These are phyloP conservation scores for Colletotrichum agaves DNA, from an alignment of 2,329 filamentous ascomycete genomes.

Conservation along the genomic window DNA sequence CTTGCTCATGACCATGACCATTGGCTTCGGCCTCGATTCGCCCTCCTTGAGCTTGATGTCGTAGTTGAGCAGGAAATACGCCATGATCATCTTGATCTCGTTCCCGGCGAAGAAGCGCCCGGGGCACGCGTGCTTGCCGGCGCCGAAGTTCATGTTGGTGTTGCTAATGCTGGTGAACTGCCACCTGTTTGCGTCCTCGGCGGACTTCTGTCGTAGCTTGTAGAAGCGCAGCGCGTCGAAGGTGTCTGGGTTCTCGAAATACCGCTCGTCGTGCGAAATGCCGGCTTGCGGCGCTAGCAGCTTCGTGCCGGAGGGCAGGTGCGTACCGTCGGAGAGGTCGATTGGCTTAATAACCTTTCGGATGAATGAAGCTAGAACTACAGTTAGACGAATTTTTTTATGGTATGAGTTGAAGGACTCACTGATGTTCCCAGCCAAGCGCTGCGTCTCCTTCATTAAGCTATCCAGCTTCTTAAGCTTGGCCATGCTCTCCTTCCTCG, in stretches of 20 bases:
- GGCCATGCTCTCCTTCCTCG: slow-evolving; percentile 54
- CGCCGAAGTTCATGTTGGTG: slow-evolving; percentile 58
- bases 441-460: slow-evolving; percentile 58
- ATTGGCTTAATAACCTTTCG: slow-evolving; percentile 59
- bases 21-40: slow-evolving; percentile 51
- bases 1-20: slow-evolving; percentile 54
- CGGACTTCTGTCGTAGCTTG: slow-evolving; percentile 52
- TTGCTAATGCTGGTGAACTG: slow-evolving; percentile 56
- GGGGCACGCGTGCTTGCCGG: slow-evolving; percentile 59
- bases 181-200: slow-evolving; percentile 51
- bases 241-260: slow-evolving; percentile 52
- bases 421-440: slow-evolving; percentile 56
- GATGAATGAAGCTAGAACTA: slow-evolving; percentile 53
- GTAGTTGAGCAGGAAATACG: slow-evolving; percentile 55
- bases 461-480: slow-evolving; percentile 60
- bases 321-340: slow-evolving; percentile 56
- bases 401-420: slow-evolving; percentile 38
- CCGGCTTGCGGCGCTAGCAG: slow-evolving; percentile 54
- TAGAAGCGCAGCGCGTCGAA: slow-evolving; percentile 64
- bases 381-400: slow-evolving; percentile 36
- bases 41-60: slow-evolving; percentile 54
- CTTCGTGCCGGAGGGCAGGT: slow-evolving; percentile 55
- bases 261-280: slow-evolving; percentile 53
- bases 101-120: slow-evolving; percentile 60
- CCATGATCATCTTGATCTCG: slow-evolving; percentile 57